Conservation (phyloP, 805 yeast species). For the Dipodascus geniculatus region DNA sequence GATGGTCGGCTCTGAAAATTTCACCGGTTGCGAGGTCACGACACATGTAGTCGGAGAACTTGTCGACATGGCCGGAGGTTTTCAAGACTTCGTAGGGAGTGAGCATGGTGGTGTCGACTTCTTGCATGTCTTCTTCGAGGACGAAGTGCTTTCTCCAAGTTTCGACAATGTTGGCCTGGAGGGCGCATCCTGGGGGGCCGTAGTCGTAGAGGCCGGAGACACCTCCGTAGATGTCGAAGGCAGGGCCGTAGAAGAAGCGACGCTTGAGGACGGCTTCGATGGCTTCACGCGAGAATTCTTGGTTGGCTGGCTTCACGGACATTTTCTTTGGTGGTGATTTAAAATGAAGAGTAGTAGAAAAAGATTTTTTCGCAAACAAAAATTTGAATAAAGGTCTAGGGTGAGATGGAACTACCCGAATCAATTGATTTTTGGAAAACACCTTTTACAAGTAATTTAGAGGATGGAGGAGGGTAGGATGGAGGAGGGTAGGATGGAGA, state of each 20-base stretch:
- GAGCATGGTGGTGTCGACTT: constrained; percentile 95
- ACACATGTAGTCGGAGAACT: constrained; percentile 99
- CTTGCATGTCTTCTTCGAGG: constrained; percentile 96
- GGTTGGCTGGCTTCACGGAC: constrained; percentile 16
- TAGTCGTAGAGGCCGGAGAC: constrained; percentile 96
- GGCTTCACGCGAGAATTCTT: constrained; percentile 63
- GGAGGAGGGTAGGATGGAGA: neutral
- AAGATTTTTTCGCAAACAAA: neutral
- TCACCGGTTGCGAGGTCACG: constrained; percentile 92
- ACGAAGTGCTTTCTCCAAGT: constrained; percentile 97
- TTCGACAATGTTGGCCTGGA: constrained; percentile 92
- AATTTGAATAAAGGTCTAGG: neutral
- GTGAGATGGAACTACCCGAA: neutral
- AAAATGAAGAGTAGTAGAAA: neutral
- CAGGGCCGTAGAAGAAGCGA: constrained; percentile 94
- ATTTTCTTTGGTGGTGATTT: constrained; percentile 5
- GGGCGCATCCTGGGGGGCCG: constrained; percentile 99
- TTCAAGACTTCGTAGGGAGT: constrained; percentile 96
- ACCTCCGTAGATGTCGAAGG: constrained; percentile 96
- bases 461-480: neutral
- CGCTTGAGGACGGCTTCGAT: constrained; percentile 87
- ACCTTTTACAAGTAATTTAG: too few relatives aligned
- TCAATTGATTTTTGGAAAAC: neutral
- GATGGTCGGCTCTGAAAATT: constrained; percentile 96
- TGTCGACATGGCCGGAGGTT: constrained; percentile 98